These are phyloP conservation scores for Saprolegnia parasitica DNA, from an alignment of 352 stramenopile genomes.

Conservation along the genomic window DNA sequence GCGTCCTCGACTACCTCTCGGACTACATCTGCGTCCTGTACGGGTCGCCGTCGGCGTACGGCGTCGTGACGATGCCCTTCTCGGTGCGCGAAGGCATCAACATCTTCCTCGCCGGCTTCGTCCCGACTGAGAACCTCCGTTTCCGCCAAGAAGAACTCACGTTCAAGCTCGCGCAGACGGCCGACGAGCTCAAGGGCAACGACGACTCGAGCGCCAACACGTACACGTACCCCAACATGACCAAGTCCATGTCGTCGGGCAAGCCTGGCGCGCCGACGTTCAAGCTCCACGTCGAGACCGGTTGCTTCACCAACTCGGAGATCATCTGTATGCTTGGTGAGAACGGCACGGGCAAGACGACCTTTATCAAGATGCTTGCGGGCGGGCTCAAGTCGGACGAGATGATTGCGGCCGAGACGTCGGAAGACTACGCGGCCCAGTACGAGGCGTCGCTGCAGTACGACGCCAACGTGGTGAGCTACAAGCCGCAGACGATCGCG, in stretches of 20 bases:
- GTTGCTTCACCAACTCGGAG: slow-evolving; percentile 98
- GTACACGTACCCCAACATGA: slow-evolving; percentile 98
- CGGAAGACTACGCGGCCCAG: slow-evolving; percentile 62
- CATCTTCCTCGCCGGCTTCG: slow-evolving; percentile 99
- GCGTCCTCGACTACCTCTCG: slow-evolving; percentile 99
- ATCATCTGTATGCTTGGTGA: slow-evolving; percentile 99
- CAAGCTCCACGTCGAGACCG: slow-evolving; percentile 96
- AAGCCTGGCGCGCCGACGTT: slow-evolving; percentile 88
- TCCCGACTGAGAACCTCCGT: slow-evolving; percentile 99
- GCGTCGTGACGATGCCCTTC: slow-evolving; percentile 99
- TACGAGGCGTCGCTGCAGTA: slow-evolving; percentile 76
- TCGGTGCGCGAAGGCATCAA: slow-evolving; percentile 99
- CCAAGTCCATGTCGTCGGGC: slow-evolving; percentile 96
- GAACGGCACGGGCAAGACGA: slow-evolving; percentile 99
- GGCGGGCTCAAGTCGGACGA: slow-evolving; percentile 98
- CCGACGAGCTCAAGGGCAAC: slow-evolving; percentile 78
- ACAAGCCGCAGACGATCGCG: slow-evolving; percentile 99
- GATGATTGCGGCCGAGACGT: slow-evolving; percentile 80
- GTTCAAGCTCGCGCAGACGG: slow-evolving; percentile 97
- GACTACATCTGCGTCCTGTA: slow-evolving; percentile 99
- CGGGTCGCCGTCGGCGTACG: slow-evolving; percentile 96
- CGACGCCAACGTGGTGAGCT: slow-evolving; percentile 86
- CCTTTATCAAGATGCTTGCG: slow-evolving; percentile 99
- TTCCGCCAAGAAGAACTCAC: slow-evolving; percentile 98
- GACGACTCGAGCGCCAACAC: slow-evolving; percentile 85